Percentiles rank a stretch among this genome's conserved stretches.
These are phyloP conservation scores for Ramalina peruviana DNA, from an alignment of 495 filamentous ascomycete species.

Conservation along the genomic window DNA sequence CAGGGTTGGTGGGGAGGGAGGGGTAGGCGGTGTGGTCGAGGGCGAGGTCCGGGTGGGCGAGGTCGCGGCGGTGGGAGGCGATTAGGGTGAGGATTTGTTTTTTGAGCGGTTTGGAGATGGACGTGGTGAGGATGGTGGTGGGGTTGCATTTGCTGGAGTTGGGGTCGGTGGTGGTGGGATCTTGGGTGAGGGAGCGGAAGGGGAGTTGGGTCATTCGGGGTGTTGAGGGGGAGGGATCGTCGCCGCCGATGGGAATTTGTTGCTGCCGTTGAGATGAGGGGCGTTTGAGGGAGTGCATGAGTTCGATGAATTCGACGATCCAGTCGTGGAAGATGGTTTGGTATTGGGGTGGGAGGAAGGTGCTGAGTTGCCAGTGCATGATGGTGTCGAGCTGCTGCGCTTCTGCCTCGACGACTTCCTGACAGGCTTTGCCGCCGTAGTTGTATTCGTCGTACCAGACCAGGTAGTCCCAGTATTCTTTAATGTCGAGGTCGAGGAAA, in stretches of 20 bases:
- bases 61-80: constrained; percentile 69
- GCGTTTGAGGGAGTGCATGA: constrained; percentile 78
- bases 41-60: constrained; percentile 78
- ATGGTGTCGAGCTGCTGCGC: constrained; percentile 79
- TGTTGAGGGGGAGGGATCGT: constrained; percentile 35
- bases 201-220: constrained; percentile 72
- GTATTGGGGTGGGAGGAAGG: constrained; percentile 68
- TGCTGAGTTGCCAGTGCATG: constrained; percentile 96
- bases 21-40: constrained; percentile 48
- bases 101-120: constrained; percentile 78
- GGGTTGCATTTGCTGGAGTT: constrained; percentile 43
- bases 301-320: constrained; percentile 85
- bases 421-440: constrained; percentile 87
- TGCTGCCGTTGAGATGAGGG: constrained; percentile 36
- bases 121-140: constrained; percentile 48
- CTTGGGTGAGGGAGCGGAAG: constrained; percentile 38
- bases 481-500: constrained; percentile 94
- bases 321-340: constrained; percentile 82
- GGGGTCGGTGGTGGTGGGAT: constrained; percentile 23
- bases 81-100: constrained; percentile 72
- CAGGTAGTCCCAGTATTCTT: constrained; percentile 98
- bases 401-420: constrained; percentile 69
- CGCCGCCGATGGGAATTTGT: constrained; percentile 19
- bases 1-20: constrained; percentile 66
- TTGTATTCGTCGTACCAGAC: constrained; percentile 99